Conservation (phyloP, 2,329 filamentous ascomycete genomes). For the Fusarium zealandicum region DNA sequence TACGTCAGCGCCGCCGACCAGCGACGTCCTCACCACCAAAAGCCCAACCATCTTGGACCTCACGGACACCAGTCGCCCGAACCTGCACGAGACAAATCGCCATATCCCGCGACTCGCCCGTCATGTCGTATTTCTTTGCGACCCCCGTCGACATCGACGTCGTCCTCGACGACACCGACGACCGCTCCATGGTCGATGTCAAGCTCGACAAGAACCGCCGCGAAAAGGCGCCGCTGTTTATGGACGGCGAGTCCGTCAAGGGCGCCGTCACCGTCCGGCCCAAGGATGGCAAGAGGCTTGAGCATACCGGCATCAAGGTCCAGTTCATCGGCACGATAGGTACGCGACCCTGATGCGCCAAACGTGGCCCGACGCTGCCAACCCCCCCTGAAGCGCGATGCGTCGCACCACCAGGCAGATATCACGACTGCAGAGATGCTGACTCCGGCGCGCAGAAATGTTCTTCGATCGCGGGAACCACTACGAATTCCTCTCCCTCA, state of each 20-base stretch:
- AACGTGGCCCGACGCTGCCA: neutral
- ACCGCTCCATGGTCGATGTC: constrained; percentile 93
- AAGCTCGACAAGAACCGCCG: constrained; percentile 98
- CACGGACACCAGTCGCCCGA: constrained; percentile 11
- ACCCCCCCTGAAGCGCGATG: constrained; percentile 12
- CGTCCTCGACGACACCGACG: constrained; percentile 93
- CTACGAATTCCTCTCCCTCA: constrained; percentile 97
- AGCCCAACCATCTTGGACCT: constrained; percentile 31
- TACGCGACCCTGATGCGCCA: constrained; percentile 49
- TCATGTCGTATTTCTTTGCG: constrained; percentile 97
- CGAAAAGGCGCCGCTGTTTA: constrained; percentile 95
- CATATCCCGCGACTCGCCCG: constrained; percentile 29
- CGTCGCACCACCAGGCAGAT: neutral
- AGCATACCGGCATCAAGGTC: constrained; percentile 99
- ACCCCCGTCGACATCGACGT: constrained; percentile 99
- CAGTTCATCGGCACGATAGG: constrained; percentile 99
- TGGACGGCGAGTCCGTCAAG: constrained; percentile 98
- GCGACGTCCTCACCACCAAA: constrained; percentile 29
- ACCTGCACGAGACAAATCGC: neutral
- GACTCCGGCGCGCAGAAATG: constrained; percentile 74
- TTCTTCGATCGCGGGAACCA: constrained; percentile 99
- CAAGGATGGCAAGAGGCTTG: constrained; percentile 96
- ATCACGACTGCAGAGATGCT: constrained; percentile 4
- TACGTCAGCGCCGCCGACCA: constrained; percentile 47
- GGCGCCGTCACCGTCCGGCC: constrained; percentile 93